Conservation (phyloP, 1,284 basidiomycete genomes). For the Psilocybe mexicana region DNA sequence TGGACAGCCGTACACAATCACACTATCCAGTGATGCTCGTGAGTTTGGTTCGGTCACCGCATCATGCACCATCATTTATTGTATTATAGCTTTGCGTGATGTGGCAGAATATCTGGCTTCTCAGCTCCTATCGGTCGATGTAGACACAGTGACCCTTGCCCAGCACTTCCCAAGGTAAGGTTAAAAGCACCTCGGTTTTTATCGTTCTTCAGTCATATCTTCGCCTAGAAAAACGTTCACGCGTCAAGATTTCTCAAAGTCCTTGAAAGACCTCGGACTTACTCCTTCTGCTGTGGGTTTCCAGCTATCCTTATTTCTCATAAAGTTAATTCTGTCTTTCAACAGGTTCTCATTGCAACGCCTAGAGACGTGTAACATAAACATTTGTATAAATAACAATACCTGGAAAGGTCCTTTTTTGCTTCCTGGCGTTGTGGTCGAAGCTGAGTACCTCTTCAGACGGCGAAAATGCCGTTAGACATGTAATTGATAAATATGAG, state of each 20-base stretch:
- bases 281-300: constrained; percentile 73
- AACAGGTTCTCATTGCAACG: constrained; percentile 55
- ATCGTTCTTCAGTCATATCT: background rate
- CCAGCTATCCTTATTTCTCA: background rate
- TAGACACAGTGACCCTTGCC: constrained; percentile 74
- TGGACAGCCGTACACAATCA: constrained; percentile 78
- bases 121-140: constrained; percentile 69
- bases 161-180: constrained; percentile 81
- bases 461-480: background rate
- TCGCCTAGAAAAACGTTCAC: constrained; percentile 65
- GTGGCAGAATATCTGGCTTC: constrained; percentile 86
- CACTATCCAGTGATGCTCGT: constrained; percentile 79
- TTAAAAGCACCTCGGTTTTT: constrained; percentile 4
- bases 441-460: background rate
- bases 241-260: constrained; percentile 63
- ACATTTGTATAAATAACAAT: constrained; percentile 6
- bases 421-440: background rate
- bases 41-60: constrained; percentile 32
- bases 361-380: constrained; percentile 25
- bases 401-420: background rate
- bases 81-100: constrained; percentile 64
- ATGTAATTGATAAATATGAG: background rate
- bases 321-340: constrained; percentile 5
- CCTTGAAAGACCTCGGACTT: constrained; percentile 70
- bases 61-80: background rate